Base-by-base conservation (phyloP, 2,329 filamentous ascomycete species). In the Tolypocladium nubicola region DNA sequence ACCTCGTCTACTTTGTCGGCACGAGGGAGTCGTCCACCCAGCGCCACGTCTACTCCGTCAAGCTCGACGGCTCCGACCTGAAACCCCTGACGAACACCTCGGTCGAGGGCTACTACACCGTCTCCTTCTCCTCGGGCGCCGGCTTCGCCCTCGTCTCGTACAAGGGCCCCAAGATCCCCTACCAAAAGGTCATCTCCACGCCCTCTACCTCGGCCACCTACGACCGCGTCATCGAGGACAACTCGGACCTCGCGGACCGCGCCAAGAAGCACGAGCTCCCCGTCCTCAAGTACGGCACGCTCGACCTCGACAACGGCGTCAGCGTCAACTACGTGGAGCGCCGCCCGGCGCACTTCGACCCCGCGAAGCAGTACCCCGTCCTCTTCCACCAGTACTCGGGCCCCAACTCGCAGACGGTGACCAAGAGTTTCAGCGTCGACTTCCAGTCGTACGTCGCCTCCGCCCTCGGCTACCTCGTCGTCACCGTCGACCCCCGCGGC, bases 361-460 rank as follows among this genome's bases (percentile, higher is more conserved):
- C 84, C 21, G 85, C 84, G 65, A 92, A 89, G 73, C 85, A 88
- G 68, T 97, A 99, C 65, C 94, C 94, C 0, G 91, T 99, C 1
- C 81, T 99, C 5, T 99, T 99, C 78, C 87, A 89, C 66, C 86
- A 97, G 59, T 99, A 99, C 75, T 93, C 90, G 30, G 94, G 94
- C 0, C 94, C 94, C 0, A 90, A 88, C n/a, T 97, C 91, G 21
- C 95, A 99, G 70, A 83, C 82, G 9, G 94, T 99, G 2, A 79
- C 83, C 65, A 92, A 93, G 69, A 81, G 73, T 57, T 99, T 97
- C 74, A 73, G 71, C 11, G 84, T 99, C 59, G 89, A 97, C 69
- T 99, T 96, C 70, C 90, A 97, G 68, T 83, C 90, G 8, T 97
- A 94, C 68, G 77, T 97, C 47, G 91, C 94, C 38, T 87, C 90